A percentile compares a stretch with the other conserved stretches of the same genome.
Conservation (phyloP, 768 basidiomycete genomes). For the Pseudohyphozyma bogoriensis region DNA sequence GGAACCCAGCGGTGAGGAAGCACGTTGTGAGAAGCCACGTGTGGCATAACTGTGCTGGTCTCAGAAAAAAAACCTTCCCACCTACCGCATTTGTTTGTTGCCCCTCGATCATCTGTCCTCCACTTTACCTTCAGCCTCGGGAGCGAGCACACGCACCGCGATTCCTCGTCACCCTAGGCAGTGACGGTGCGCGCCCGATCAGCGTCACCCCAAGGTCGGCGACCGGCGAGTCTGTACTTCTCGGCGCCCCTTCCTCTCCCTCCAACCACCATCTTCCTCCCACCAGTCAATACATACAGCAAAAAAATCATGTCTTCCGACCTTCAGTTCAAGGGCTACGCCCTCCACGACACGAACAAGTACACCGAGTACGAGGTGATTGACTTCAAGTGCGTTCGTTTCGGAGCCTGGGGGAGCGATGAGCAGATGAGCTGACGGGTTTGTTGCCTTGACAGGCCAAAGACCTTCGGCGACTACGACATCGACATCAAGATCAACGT, state of each 20-base stretch:
- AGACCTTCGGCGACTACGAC: conserved; percentile 25
- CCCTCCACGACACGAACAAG: conserved; percentile 21
- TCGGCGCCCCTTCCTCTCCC: neutral
- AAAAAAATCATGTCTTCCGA: neutral
- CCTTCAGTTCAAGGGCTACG: conserved; percentile 28
- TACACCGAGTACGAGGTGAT: conserved; percentile 25
- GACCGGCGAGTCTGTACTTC: neutral
- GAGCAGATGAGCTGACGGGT: neutral
- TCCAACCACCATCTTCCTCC: neutral
- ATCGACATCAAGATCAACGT: conserved; percentile 28
- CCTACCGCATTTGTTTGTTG: no score
- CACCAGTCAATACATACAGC: neutral
- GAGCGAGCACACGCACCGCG: no score
- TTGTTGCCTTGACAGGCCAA: conserved; percentile 11
- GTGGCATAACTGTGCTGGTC: no score
- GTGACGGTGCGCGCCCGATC: no score
- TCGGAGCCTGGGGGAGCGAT: no score
- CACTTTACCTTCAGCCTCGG: no score
- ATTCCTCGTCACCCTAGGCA: no score
- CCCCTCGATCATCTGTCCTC: no score
- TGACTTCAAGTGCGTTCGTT: conserved; percentile 15
- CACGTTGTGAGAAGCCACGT: no score
- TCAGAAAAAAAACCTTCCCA: no score
- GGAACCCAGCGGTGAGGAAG: no score
- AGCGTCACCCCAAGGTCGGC: no score